Conservation (phyloP, 2,329 filamentous ascomycete genomes). For the Dothideomycetes sp. region DNA sequence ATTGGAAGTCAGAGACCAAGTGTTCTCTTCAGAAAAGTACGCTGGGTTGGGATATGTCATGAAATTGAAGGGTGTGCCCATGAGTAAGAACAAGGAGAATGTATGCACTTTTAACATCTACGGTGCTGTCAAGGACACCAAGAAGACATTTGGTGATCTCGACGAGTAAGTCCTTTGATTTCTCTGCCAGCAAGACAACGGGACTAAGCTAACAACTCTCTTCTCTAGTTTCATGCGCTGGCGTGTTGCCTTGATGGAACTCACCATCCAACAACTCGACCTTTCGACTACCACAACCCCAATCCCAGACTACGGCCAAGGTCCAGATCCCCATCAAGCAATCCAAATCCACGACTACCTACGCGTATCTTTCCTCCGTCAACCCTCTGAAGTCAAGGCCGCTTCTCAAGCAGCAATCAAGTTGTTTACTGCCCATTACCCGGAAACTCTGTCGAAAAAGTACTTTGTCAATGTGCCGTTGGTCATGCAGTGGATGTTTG, state of each 20-base stretch:
- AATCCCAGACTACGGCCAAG: conserved; percentile 58
- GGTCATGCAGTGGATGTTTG: conserved; percentile 71
- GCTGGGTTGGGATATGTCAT: conserved; percentile 73
- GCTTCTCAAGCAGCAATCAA: conserved; percentile 74
- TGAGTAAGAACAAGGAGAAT: conserved; percentile 46
- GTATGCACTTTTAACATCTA: conserved; percentile 92
- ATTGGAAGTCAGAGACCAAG: conserved; percentile 50
- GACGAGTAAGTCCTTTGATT: conserved; percentile 56
- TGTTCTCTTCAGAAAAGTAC: conserved; percentile 62
- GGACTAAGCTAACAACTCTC: neutral
- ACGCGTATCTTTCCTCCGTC: conserved; percentile 74
- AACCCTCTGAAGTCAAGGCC: conserved; percentile 65
- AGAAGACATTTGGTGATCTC: conserved; percentile 70
- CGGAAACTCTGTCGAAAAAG: conserved; percentile 80
- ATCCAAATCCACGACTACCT: conserved; percentile 91
- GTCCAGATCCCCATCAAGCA: conserved; percentile 76
- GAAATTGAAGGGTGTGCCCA: conserved; percentile 49
- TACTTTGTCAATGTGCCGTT: conserved; percentile 92
- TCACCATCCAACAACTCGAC: conserved; percentile 65
- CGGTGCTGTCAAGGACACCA: conserved; percentile 71
- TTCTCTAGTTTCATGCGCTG: conserved; percentile 68
- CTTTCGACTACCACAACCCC: conserved; percentile 58
- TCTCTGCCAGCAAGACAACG: neutral
- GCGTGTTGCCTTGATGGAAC: conserved; percentile 85
- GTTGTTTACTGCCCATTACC: conserved; percentile 73